Evolutionary conservation across 768 basidiomycete genomes (phyloP).

Genomic region (Cystobasidium onofrii): DNA sequence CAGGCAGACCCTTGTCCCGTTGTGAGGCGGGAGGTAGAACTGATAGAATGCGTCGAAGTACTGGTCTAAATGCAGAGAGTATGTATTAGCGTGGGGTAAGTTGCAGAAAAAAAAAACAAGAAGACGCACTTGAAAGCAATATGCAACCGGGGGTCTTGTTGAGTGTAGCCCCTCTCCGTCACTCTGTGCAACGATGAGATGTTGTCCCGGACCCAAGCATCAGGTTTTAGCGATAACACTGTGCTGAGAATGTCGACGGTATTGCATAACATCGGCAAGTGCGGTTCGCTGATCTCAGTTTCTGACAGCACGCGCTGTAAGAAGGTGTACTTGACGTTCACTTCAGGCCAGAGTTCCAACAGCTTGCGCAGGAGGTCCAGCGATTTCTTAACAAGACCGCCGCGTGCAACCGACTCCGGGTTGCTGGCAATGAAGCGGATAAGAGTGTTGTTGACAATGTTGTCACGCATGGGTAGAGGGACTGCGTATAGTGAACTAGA

Average conservation of each 20-base stretch:
- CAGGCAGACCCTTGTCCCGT: constrained; percentile 52
- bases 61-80: constrained; percentile 50
- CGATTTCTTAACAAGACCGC: constrained; percentile 46
- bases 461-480: constrained; percentile 29
- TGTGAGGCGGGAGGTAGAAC: constrained; percentile 34
- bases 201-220: constrained; percentile 70
- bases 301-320: constrained; percentile 71
- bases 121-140: constrained; percentile 75
- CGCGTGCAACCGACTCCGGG: constrained; percentile 45
- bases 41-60: constrained; percentile 40
- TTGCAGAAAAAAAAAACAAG: constrained; percentile 59
- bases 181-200: constrained; percentile 67
- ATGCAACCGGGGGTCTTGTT: constrained; percentile 67
- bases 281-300: constrained; percentile 65
- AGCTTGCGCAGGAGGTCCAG: constrained; percentile 60
- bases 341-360: constrained; percentile 79
- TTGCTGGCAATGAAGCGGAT: constrained; percentile 74
- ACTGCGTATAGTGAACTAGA: constrained; percentile 26
- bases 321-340: constrained; percentile 81
- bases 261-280: constrained; percentile 63
- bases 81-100: not conserved
- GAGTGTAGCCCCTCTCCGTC: constrained; percentile 52
- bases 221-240: constrained; percentile 70
- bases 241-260: constrained; percentile 82
- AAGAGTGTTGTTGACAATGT: constrained; percentile 50